phyloP scores from a whole-genome alignment of 2,329 filamentous ascomycete genomes.

The Nemania bipapillata region DNA sequence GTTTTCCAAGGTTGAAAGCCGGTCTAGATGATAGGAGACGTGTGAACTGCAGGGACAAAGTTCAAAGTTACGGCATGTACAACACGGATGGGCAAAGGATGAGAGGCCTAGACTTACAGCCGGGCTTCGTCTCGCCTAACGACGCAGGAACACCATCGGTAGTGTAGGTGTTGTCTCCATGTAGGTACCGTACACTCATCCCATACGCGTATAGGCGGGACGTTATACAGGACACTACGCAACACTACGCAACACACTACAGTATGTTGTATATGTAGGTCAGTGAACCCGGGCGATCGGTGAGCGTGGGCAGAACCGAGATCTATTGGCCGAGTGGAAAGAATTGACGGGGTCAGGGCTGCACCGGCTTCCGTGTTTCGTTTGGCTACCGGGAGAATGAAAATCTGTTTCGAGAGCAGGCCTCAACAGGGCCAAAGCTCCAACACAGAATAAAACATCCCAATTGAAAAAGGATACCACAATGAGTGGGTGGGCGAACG shows the following conservation, averaged over 20 bases:
- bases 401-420: not conserved
- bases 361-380: slow-evolving; percentile 16
- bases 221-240: not conserved
- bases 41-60: no score
- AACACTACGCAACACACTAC: not conserved
- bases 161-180: not conserved
- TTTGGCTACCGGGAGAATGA: slow-evolving; percentile 10
- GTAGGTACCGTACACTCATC: not conserved
- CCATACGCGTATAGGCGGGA: not conserved
- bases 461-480: not conserved
- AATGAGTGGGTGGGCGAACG: not conserved
- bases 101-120: not conserved
- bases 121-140: not conserved
- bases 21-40: no score
- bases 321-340: slow-evolving; percentile 15
- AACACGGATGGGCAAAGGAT: not conserved
- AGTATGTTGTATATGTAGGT: not conserved
- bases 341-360: not conserved
- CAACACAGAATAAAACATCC: not conserved
- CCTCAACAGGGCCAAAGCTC: not conserved
- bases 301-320: slow-evolving; percentile 14
- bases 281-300: slow-evolving; percentile 25
- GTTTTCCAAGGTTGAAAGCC: not conserved
- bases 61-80: not conserved
- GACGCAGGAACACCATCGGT: slow-evolving; percentile 3